A percentile compares a stretch with the other conserved stretches of the same genome.
Conservation (phyloP, 345 rosid species). For the Lepidium sativum region DNA sequence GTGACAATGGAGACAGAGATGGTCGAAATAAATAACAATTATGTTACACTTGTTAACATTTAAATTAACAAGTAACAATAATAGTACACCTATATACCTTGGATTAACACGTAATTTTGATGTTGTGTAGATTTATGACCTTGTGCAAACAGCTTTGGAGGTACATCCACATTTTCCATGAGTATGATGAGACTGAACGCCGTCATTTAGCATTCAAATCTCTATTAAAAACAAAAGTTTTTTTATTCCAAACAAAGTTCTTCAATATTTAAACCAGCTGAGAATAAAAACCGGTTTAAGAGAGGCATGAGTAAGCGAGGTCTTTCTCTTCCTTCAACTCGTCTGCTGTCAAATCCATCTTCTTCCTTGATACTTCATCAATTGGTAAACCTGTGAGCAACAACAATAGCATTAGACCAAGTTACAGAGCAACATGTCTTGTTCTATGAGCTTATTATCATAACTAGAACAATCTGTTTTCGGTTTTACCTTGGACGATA, state of each 20-base stretch:
- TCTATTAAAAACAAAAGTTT: background rate
- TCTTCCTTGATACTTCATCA: constrained; percentile 88
- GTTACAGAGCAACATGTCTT: background rate
- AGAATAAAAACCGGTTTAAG: constrained; percentile 23
- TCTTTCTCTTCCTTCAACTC: constrained; percentile 91
- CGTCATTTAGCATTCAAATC: too few species aligned
- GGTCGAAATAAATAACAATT: too few species aligned
- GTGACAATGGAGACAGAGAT: too few species aligned
- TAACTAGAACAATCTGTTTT: background rate
- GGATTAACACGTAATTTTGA: too few species aligned
- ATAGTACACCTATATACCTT: too few species aligned
- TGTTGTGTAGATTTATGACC: too few species aligned
- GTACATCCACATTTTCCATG: too few species aligned
- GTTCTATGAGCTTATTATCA: background rate
- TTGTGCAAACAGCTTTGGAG: too few species aligned
- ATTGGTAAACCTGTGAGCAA: constrained; percentile 52
- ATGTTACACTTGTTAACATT: too few species aligned
- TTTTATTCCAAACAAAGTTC: constrained; percentile 9
- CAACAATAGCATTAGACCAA: background rate
- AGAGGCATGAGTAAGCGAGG: constrained; percentile 91
- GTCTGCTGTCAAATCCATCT: constrained; percentile 84
- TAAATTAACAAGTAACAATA: too few species aligned
- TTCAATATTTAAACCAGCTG: background rate
- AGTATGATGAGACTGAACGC: too few species aligned
- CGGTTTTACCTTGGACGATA: constrained; percentile 67